A percentile compares a stretch with the other conserved stretches of the same genome.
These are phyloP conservation scores for Aureobasidium lini DNA, from an alignment of 2,329 filamentous ascomycete genomes.

Conservation along the genomic window DNA sequence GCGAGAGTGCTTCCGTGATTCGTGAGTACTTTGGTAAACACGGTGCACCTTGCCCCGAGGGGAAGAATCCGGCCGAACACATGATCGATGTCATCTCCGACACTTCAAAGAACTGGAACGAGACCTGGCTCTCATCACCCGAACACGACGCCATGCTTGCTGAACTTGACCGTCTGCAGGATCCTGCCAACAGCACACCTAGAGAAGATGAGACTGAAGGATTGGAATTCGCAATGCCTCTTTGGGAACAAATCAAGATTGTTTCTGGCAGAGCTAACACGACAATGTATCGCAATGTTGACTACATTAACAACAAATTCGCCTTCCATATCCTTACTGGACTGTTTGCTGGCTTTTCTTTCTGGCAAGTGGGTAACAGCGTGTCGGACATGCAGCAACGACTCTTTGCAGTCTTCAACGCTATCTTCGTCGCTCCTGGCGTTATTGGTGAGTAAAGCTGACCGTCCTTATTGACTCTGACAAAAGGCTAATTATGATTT, in stretches of 20 bases:
- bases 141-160: slow-evolving; percentile 48
- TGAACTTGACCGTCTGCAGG: not conserved
- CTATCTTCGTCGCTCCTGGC: not conserved
- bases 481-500: too few relatives aligned
- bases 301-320: slow-evolving; percentile 81
- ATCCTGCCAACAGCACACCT: slow-evolving; percentile 36
- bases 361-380: slow-evolving; percentile 29
- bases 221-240: slow-evolving; percentile 74
- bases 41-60: slow-evolving; percentile 49
- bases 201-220: slow-evolving; percentile 43
- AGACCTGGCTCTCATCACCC: slow-evolving; percentile 67
- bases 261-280: slow-evolving; percentile 67
- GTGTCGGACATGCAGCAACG: slow-evolving; percentile 27
- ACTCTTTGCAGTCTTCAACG: not conserved
- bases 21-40: slow-evolving; percentile 44
- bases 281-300: slow-evolving; percentile 76
- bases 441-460: not conserved
- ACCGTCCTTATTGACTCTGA: not conserved
- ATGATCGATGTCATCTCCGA: slow-evolving; percentile 82
- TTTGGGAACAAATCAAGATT: slow-evolving; percentile 69
- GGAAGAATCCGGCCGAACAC: slow-evolving; percentile 59
- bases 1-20: slow-evolving; percentile 33
- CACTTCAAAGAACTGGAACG: slow-evolving; percentile 70
- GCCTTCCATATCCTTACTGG: slow-evolving; percentile 73
- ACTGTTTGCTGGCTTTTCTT: slow-evolving; percentile 36